Evolutionary conservation across 1,139 yeast species (phyloP).

Genomic region (Nakaseomyces kungkrabaensis): DNA sequence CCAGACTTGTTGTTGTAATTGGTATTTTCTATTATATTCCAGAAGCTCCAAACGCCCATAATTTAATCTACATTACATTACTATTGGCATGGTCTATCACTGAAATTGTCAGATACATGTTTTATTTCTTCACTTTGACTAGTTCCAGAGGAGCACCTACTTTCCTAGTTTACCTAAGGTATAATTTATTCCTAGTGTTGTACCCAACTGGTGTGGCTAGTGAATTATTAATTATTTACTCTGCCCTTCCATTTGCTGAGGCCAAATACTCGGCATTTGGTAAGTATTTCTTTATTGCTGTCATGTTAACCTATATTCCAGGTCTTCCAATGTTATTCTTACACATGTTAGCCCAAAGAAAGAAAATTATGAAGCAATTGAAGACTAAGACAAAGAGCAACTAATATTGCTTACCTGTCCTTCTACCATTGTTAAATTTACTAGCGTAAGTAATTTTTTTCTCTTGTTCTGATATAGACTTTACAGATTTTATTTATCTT

Average conservation of each 20-base stretch:
- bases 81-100: constrained; percentile 83
- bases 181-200: constrained; percentile 69
- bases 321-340: constrained; percentile 78
- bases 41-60: constrained; percentile 42
- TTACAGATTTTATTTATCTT: no score
- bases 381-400: constrained; percentile 2
- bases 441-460: no score
- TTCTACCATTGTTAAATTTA: no score
- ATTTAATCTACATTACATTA: constrained; percentile 57
- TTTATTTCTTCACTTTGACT: constrained; percentile 48
- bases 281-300: constrained; percentile 44
- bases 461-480: no score
- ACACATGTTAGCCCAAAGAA: constrained; percentile 85
- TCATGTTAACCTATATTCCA: constrained; percentile 65
- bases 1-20: constrained; percentile 72
- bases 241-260: constrained; percentile 58
- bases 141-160: constrained; percentile 39
- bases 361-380: constrained; percentile 43
- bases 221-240: constrained; percentile 62
- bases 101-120: constrained; percentile 80
- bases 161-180: constrained; percentile 63
- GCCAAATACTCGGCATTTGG: constrained; percentile 41
- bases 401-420: background rate
- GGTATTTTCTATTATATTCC: constrained; percentile 76
- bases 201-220: constrained; percentile 89